Conservation (phyloP, 768 basidiomycete species). For the Boletus vinaceobasis region DNA sequence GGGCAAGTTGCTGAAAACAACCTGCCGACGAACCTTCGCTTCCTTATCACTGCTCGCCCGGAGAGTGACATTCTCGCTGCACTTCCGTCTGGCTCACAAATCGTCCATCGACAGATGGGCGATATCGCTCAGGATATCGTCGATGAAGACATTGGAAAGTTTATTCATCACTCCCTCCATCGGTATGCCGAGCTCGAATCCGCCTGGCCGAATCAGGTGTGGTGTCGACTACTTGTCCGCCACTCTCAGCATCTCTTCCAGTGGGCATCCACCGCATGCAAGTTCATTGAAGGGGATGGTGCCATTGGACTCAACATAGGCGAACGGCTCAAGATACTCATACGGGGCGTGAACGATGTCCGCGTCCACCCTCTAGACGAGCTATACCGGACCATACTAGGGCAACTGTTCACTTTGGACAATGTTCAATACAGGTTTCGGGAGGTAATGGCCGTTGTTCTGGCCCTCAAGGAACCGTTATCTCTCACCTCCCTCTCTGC, state of each 20-base stretch:
- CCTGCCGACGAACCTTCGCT: conserved; percentile 23
- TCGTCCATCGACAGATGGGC: conserved; percentile 14
- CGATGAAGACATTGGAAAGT: conserved; percentile 16
- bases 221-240: conserved; percentile 20
- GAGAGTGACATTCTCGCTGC: conserved; percentile 22
- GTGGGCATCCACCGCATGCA: conserved; percentile 33
- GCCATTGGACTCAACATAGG: conserved; percentile 8
- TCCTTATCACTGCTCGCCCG: conserved; percentile 27
- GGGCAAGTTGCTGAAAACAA: conserved; percentile 6
- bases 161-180: conserved; percentile 13
- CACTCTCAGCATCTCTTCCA: conserved; percentile 32
- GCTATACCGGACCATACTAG: conserved; percentile 18
- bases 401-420: conserved; percentile 11
- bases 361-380: conserved; percentile 16
- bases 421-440: conserved; percentile 10
- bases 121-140: conserved; percentile 11
- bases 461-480: conserved; percentile 18
- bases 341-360: neutral
- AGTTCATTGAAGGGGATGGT: conserved; percentile 22
- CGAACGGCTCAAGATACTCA: conserved; percentile 14
- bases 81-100: neutral
- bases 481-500: conserved; percentile 11
- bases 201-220: conserved; percentile 17
- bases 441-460: conserved; percentile 20
- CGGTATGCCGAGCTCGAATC: conserved; percentile 11